Conservation (phyloP, 1,284 basidiomycete genomes). For the Heterobasidion occidentale region DNA sequence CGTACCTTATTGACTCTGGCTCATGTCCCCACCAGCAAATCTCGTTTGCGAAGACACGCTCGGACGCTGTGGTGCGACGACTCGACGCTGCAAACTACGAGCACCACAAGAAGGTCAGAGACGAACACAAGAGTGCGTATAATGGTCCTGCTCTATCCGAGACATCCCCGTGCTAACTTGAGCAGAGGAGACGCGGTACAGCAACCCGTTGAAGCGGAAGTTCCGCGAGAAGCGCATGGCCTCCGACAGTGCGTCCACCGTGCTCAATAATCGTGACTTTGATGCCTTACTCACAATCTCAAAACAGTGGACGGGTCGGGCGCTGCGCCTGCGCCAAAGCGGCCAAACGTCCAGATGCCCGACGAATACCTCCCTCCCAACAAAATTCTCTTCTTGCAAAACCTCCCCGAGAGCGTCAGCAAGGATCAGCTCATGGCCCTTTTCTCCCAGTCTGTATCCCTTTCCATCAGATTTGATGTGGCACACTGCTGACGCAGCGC, state of each 20-base stretch:
- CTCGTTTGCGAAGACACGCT: constrained; percentile 82
- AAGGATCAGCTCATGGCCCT: constrained; percentile 85
- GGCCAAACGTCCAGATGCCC: constrained; percentile 89
- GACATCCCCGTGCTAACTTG: not conserved
- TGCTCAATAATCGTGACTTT: constrained; percentile 4
- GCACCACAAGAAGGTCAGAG: constrained; percentile 65
- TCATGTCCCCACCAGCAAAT: constrained; percentile 61
- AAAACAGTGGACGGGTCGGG: constrained; percentile 63
- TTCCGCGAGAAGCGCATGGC: constrained; percentile 74
- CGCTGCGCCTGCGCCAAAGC: constrained; percentile 57
- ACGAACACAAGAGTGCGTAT: constrained; percentile 75
- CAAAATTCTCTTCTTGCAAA: constrained; percentile 98
- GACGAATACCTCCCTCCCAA: constrained; percentile 99
- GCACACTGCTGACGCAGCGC: constrained; percentile 6
- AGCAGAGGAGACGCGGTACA: constrained; percentile 70
- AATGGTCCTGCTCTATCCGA: not conserved
- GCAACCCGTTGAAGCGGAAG: constrained; percentile 84
- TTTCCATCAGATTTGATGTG: not conserved
- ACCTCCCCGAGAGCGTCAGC: constrained; percentile 84
- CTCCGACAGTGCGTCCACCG: constrained; percentile 49
- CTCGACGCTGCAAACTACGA: constrained; percentile 63
- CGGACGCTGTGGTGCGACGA: constrained; percentile 82
- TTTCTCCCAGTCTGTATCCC: constrained; percentile 71
- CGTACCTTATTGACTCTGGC: not conserved
- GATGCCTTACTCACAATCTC: not conserved